Evolutionary conservation across 257 asterid genomes (phyloP).

Genomic region (Solanum ahanhuiri): DNA sequence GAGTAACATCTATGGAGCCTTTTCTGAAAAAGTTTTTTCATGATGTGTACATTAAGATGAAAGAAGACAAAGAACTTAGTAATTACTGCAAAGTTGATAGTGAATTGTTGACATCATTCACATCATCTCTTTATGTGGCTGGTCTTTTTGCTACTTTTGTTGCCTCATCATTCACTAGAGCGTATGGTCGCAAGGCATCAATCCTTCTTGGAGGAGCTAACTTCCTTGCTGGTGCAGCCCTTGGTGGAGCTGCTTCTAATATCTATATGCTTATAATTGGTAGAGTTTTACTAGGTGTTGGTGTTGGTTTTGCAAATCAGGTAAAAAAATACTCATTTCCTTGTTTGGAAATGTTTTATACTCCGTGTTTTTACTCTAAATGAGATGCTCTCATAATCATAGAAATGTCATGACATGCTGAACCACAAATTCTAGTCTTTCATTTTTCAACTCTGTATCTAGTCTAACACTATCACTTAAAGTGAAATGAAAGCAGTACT

Average conservation of each 20-base stretch:
- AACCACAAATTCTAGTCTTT: neutral
- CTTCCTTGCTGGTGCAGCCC: constrained; percentile 57
- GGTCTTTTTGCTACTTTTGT: constrained; percentile 59
- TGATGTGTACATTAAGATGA: constrained; percentile 46
- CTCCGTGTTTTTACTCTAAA: neutral
- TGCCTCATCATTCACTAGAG: constrained; percentile 45
- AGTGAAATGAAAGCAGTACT: neutral
- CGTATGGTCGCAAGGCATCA: constrained; percentile 52
- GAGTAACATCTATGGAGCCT: constrained; percentile 79
- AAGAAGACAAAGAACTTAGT: constrained; percentile 44
- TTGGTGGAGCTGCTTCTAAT: constrained; percentile 54
- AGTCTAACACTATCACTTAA: neutral
- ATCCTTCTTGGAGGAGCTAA: constrained; percentile 60
- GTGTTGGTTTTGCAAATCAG: constrained; percentile 81
- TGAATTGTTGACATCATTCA: constrained; percentile 43
- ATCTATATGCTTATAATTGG: constrained; percentile 60
- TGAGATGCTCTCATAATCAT: neutral
- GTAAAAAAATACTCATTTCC: constrained; percentile 3
- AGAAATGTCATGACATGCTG: neutral
- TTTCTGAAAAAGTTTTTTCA: constrained; percentile 59
- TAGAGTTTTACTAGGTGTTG: constrained; percentile 59
- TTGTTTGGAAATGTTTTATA: neutral
- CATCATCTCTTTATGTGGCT: constrained; percentile 54
- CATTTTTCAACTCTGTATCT: neutral
- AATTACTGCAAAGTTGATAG: constrained; percentile 76